Conservation (phyloP, 306 rosid species). For the Quercus parvula region DNA sequence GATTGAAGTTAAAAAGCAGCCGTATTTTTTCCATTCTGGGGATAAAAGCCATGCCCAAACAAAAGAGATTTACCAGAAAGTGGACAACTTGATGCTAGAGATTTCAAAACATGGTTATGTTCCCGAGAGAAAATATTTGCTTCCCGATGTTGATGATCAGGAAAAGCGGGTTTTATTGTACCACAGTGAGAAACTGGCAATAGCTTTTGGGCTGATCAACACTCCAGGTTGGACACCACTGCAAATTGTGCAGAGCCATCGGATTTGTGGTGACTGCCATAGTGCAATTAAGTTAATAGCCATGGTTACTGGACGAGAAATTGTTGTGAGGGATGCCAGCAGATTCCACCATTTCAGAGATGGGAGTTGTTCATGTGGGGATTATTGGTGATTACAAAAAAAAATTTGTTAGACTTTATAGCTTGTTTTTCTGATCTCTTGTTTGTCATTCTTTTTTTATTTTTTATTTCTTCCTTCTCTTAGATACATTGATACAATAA, state of each 20-base stretch:
- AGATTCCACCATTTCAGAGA: slow-evolving; percentile 85
- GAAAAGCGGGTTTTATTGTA: slow-evolving; percentile 47
- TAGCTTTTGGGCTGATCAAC: slow-evolving; percentile 73
- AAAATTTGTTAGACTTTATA: not conserved
- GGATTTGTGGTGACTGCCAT: slow-evolving; percentile 73
- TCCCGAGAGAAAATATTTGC: slow-evolving; percentile 40
- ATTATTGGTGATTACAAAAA: slow-evolving; percentile 64
- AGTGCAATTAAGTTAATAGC: slow-evolving; percentile 70
- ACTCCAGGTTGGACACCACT: slow-evolving; percentile 55
- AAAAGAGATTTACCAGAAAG: slow-evolving; percentile 48
- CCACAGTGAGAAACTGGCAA: slow-evolving; percentile 82
- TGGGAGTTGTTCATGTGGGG: slow-evolving; percentile 87
- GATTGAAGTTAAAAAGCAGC: slow-evolving; percentile 66
- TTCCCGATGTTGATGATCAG: slow-evolving; percentile 77
- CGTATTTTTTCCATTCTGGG: slow-evolving; percentile 52
- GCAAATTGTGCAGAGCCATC: slow-evolving; percentile 76
- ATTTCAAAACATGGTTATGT: slow-evolving; percentile 56
- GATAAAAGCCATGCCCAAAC: slow-evolving; percentile 52
- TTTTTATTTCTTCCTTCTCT: not conserved
- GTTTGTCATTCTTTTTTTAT: not conserved
- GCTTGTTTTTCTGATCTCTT: not conserved
- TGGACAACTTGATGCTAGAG: slow-evolving; percentile 59
- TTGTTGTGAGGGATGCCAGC: slow-evolving; percentile 75
- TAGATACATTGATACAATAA: not conserved
- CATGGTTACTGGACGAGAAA: slow-evolving; percentile 61